phyloP scores from a whole-genome alignment of 495 filamentous ascomycete genomes.

The Podospora pseudopauciseta region DNA sequence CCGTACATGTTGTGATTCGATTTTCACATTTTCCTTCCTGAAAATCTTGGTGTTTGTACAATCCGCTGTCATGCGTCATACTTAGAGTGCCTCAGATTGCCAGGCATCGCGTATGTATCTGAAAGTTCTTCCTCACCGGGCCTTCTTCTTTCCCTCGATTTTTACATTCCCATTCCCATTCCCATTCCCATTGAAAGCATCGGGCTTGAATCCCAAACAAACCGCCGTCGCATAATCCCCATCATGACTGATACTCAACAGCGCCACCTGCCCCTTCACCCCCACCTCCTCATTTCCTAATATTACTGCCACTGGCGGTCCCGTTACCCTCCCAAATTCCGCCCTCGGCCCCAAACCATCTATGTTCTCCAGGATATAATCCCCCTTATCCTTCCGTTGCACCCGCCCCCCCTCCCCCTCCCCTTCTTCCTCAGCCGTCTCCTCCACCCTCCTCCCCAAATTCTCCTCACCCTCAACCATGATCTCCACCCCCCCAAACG shows the following conservation, averaged over 20 bases:
- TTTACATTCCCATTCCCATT: no score
- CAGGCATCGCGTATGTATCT: no score
- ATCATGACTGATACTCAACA: constrained; percentile 40
- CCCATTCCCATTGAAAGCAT: neutral
- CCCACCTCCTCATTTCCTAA: neutral
- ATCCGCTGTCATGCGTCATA: no score
- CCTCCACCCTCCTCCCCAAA: neutral
- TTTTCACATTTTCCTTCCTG: no score
- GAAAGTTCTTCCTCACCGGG: no score
- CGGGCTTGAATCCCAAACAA: constrained; percentile 24
- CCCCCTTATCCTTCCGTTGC: neutral
- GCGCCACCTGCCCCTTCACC: constrained; percentile 20
- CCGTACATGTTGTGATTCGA: no score
- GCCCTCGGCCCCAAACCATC: neutral
- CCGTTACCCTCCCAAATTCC: neutral
- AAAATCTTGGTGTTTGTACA: no score
- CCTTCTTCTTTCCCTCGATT: no score
- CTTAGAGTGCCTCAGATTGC: no score
- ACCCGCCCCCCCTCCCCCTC: neutral
- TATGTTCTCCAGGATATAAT: neutral
- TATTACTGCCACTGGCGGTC: neutral
- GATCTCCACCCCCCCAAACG: neutral
- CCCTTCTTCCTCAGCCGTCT: constrained; percentile 7
- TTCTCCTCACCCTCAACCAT: neutral
- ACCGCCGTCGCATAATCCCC: constrained; percentile 34